Evolutionary conservation across 2,329 filamentous ascomycete species (phyloP).

Genomic region (Tolypocladium ophioglossoides): DNA sequence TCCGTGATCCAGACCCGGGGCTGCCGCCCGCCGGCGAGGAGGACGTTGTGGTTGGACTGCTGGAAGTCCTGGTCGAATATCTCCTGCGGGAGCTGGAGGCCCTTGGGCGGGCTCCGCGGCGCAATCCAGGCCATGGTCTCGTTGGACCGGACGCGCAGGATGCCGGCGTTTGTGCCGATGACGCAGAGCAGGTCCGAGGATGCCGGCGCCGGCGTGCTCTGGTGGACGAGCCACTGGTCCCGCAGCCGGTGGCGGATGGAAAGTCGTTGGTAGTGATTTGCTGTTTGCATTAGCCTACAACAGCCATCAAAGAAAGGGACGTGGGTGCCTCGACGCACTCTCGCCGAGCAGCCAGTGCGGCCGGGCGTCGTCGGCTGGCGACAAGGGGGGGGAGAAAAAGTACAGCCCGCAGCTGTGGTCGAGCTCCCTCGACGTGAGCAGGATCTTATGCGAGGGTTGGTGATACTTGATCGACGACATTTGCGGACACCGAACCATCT

Average conservation of each 20-base stretch:
- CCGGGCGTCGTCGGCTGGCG: conserved; percentile 13
- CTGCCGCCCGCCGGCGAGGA: conserved; percentile 42
- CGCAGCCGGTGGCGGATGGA: conserved; percentile 14
- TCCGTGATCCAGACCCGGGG: conserved; percentile 35
- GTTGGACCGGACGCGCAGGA: conserved; percentile 25
- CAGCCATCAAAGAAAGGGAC: not conserved
- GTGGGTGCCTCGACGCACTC: conserved; percentile 12
- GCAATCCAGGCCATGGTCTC: conserved; percentile 23
- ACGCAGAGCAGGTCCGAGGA: conserved; percentile 31
- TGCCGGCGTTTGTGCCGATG: conserved; percentile 37
- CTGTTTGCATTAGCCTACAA: conserved; percentile 6
- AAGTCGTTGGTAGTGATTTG: conserved; percentile 20
- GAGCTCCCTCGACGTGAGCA: conserved; percentile 29
- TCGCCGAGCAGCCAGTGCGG: conserved; percentile 29
- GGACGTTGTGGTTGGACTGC: conserved; percentile 27
- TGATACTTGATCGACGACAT: conserved; percentile 40
- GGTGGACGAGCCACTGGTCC: conserved; percentile 24
- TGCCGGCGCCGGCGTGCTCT: conserved; percentile 30
- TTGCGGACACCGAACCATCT: conserved; percentile 26
- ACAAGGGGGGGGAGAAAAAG: conserved; percentile 25
- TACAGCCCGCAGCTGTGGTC: conserved; percentile 21
- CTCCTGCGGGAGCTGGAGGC: conserved; percentile 18
- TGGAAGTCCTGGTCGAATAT: conserved; percentile 41
- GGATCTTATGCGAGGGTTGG: conserved; percentile 26
- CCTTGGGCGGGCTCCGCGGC: conserved; percentile 9